Percentiles rank a stretch among this genome's conserved stretches.
These are phyloP conservation scores for Royoungia palumana DNA, from an alignment of 768 basidiomycete genomes.

Conservation along the genomic window DNA sequence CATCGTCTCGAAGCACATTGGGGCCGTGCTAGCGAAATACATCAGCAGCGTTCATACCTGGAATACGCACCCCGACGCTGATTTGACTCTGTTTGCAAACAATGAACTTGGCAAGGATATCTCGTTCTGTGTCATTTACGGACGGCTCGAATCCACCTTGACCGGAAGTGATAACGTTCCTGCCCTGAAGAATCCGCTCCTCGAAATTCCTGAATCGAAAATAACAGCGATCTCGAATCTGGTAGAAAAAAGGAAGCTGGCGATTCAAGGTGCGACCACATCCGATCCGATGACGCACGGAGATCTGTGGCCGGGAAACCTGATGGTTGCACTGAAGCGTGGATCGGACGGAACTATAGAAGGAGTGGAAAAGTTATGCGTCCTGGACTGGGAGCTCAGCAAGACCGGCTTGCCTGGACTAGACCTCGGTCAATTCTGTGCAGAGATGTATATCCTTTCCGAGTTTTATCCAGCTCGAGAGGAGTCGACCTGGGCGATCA, in stretches of 20 bases:
- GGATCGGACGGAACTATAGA: constrained; percentile 23
- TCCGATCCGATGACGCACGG: constrained; percentile 40
- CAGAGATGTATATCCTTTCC: constrained; percentile 52
- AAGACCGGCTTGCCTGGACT: constrained; percentile 55
- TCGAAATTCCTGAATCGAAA: constrained; percentile 37
- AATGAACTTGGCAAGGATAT: constrained; percentile 41
- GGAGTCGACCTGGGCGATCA: constrained; percentile 34
- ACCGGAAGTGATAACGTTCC: constrained; percentile 30
- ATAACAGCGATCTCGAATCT: constrained; percentile 35
- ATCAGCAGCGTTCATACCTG: constrained; percentile 50
- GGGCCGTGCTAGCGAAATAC: constrained; percentile 52
- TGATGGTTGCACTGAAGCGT: constrained; percentile 43
- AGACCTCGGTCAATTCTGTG: constrained; percentile 64
- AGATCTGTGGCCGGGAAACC: constrained; percentile 73
- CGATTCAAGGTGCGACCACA: constrained; percentile 29
- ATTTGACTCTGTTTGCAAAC: constrained; percentile 38
- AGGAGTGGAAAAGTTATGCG: constrained; percentile 39
- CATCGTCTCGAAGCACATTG: constrained; percentile 42
- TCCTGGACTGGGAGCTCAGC: constrained; percentile 66
- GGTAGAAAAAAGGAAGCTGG: constrained; percentile 26
- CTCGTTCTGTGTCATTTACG: constrained; percentile 43
- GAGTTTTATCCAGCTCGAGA: constrained; percentile 43
- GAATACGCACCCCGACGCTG: constrained; percentile 31
- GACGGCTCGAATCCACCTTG: constrained; percentile 40
- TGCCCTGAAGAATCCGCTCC: constrained; percentile 39